Evolutionary conservation across 2,329 filamentous ascomycete species (phyloP), one percentile per base, ranked within the genome.

Genomic region (Cladophialophora chaetospira): DNA sequence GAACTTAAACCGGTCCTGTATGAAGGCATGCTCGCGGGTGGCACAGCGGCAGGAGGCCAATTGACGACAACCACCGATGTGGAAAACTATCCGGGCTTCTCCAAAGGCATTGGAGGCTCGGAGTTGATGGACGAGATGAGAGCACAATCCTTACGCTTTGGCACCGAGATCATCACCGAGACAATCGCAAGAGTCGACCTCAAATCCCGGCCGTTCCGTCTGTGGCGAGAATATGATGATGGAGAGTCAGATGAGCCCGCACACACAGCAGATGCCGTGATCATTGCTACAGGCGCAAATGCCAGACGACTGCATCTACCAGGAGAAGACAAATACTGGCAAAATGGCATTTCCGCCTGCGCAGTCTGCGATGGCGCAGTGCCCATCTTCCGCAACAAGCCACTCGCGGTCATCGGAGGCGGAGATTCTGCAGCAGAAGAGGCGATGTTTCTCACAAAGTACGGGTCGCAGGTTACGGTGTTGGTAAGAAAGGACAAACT

Each of bases 61-160:
- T 82, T 99, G 66, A 99, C 95, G 53, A 99, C 95, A 23, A 99
- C 94, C 53, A 97, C 96, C 69, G 95, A 99, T 66, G 86, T 99
- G 58, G 94, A 99, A 81, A 99, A 99, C 83, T 99, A 88, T 77
- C 94, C 94, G 23, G 94, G 94, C 45, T 99, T 97, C 79, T 88
- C 89, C 69, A 84, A 89, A 68, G 89, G 88, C 63, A 91, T 99
- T 72, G 88, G 91, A 76, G 94, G 94, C 65, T 77, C 83, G 55
- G 88, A 91, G 70, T 80, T 99, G 65, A 99, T 99, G 94, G 93
- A 97, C 66, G 84, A 87, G 73, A 97, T 99, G 93, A 88, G 88
- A 74, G 84, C 82, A 60, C 94, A 99, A 77, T 96, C 91, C 57
- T 85, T 88, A 75, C 87, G 87, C 60, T 97, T 96, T 76, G 95